Percentiles rank a stretch among this genome's conserved stretches.
phyloP scores from a whole-genome alignment of 495 filamentous ascomycete species.

The Platismatia glauca region DNA sequence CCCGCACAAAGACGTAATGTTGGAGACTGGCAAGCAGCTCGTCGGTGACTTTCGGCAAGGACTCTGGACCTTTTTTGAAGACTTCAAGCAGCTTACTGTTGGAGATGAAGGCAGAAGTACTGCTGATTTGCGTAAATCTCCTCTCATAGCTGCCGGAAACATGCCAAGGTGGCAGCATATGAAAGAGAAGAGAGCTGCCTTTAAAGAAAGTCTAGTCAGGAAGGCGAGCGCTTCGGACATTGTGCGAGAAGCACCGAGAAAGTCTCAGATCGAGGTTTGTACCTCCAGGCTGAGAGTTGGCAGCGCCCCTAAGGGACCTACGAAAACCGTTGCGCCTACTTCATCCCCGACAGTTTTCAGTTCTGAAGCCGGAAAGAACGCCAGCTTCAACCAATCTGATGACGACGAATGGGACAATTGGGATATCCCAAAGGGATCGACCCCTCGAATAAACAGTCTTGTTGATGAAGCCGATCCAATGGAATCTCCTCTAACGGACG shows the following conservation, averaged over 20 bases:
- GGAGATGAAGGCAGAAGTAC: conserved; percentile 64
- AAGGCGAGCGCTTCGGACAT: neutral
- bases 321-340: neutral
- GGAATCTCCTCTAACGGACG: conserved; percentile 38
- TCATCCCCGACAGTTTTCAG: neutral
- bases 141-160: neutral
- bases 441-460: conserved; percentile 42
- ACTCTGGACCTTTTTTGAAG: conserved; percentile 94
- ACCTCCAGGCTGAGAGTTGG: neutral
- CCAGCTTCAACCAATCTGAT: conserved; percentile 45
- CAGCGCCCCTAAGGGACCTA: neutral
- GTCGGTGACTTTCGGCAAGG: conserved; percentile 83
- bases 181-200: neutral
- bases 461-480: conserved; percentile 24
- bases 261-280: neutral
- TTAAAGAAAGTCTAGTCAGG: conserved; percentile 2
- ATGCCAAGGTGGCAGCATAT: neutral
- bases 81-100: conserved; percentile 87
- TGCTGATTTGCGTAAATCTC: neutral
- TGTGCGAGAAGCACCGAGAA: neutral
- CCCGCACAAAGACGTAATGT: conserved; percentile 39
- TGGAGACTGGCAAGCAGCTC: conserved; percentile 72
- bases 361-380: conserved; percentile 34
- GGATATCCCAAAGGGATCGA: conserved; percentile 48
- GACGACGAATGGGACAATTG: conserved; percentile 68